Evolutionary conservation across 169 alveolate genomes (phyloP).

Genomic region (Plasmodium chabaudi): DNA sequence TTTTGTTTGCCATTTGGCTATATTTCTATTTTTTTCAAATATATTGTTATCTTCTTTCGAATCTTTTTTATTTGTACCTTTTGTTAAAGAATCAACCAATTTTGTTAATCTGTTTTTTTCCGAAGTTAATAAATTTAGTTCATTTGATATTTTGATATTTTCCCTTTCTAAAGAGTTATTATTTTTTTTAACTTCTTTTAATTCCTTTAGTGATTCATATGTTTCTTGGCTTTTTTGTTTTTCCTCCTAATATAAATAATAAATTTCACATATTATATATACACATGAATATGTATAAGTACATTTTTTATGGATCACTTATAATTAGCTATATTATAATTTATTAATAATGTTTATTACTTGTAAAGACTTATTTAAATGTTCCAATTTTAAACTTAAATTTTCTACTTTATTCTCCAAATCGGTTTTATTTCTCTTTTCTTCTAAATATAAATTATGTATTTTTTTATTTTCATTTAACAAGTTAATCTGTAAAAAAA

Average conservation of each 20-base stretch:
- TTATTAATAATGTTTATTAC: not conserved
- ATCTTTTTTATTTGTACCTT: conserved; percentile 29
- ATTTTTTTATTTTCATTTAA: conserved; percentile 21
- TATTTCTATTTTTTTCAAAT: not conserved
- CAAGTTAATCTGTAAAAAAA: conserved; percentile 10
- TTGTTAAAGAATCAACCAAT: conserved; percentile 54
- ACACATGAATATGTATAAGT: no score
- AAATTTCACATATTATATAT: not conserved
- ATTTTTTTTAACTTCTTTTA: conserved; percentile 45
- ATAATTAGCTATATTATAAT: not conserved
- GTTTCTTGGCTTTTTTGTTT: conserved; percentile 11
- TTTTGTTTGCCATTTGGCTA: not conserved
- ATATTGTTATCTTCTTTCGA: not conserved
- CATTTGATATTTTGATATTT: conserved; percentile 36
- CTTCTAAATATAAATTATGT: conserved; percentile 16
- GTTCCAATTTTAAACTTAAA: conserved; percentile 27
- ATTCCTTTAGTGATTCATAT: conserved; percentile 19
- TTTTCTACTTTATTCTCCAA: conserved; percentile 23
- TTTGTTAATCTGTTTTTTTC: conserved; percentile 65
- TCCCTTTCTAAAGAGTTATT: conserved; percentile 15
- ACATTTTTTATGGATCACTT: no score
- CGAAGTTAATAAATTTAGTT: conserved; percentile 36
- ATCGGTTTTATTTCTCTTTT: conserved; percentile 29
- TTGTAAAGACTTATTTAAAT: conserved; percentile 51
- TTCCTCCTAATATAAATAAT: conserved; percentile 29